Evolutionary conservation across 495 filamentous ascomycete genomes (phyloP).

Genomic region (Penicillium salamii): DNA sequence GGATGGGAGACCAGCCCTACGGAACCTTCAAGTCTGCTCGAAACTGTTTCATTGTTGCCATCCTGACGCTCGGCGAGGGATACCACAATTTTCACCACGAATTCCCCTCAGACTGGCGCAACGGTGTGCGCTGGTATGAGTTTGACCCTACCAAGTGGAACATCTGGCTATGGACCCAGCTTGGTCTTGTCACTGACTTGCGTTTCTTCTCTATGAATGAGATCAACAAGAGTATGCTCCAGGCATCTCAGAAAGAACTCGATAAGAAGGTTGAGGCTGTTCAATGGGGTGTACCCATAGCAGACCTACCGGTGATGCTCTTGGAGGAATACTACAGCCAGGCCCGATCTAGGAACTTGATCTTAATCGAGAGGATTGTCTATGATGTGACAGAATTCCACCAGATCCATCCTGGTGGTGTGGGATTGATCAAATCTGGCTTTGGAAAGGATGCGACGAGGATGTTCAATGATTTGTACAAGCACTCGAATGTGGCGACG

Average conservation of each 20-base stretch:
- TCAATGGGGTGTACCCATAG: conserved; percentile 65
- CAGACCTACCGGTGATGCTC: conserved; percentile 50
- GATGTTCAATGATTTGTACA: conserved; percentile 95
- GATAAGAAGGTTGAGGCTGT: conserved; percentile 82
- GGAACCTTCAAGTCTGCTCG: background rate
- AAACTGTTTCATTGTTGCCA: background rate
- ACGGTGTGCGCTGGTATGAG: conserved; percentile 91
- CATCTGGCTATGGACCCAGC: conserved; percentile 85
- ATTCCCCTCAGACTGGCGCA: conserved; percentile 94
- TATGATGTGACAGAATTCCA: conserved; percentile 91
- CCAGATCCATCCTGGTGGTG: conserved; percentile 89
- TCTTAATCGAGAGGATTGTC: conserved; percentile 84
- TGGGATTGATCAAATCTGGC: conserved; percentile 78
- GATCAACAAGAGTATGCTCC: conserved; percentile 91
- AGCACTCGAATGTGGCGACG: conserved; percentile 91
- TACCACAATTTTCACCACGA: conserved; percentile 99
- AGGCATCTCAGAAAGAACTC: conserved; percentile 92
- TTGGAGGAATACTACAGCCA: conserved; percentile 89
- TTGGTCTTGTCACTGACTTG: conserved; percentile 84
- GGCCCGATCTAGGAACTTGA: conserved; percentile 72
- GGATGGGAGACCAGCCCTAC: conserved; percentile 13
- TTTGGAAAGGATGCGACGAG: conserved; percentile 94
- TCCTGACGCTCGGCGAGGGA: conserved; percentile 82
- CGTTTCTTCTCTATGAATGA: conserved; percentile 94
- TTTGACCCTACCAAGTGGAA: conserved; percentile 96